A percentile compares a stretch with the other conserved stretches of the same genome.
phyloP scores from a whole-genome alignment of 1,284 basidiomycete genomes.

The Rhizoctonia solani region DNA sequence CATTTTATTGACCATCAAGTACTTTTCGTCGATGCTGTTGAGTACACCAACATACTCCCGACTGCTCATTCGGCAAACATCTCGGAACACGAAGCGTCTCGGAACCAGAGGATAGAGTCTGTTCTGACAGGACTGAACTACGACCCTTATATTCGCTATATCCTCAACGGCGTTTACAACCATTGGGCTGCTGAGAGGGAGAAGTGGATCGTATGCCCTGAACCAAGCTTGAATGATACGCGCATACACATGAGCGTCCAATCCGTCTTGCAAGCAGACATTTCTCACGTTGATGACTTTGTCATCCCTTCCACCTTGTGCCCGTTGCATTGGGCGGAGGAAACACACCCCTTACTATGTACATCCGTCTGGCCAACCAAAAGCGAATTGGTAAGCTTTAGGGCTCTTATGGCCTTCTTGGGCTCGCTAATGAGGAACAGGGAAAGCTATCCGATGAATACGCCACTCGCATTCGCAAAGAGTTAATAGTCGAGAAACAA shows the following conservation, averaged over 20 bases:
- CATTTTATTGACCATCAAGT: constrained; percentile 81
- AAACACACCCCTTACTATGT: constrained; percentile 77
- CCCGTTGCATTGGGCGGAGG: constrained; percentile 74
- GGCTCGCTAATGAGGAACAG: too few species aligned
- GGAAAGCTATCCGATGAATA: background rate
- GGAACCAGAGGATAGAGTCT: constrained; percentile 57
- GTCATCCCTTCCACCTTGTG: constrained; percentile 61
- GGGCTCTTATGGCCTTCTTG: too few species aligned
- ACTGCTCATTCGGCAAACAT: constrained; percentile 45
- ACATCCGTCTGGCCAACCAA: constrained; percentile 71
- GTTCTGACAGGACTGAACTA: constrained; percentile 81
- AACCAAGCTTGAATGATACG: too few species aligned
- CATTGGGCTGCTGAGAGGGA: constrained; percentile 64
- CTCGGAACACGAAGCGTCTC: constrained; percentile 32
- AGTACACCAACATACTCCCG: constrained; percentile 70
- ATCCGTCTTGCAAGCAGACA: too few species aligned
- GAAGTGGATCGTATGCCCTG: constrained; percentile 71
- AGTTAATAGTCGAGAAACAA: too few species aligned
- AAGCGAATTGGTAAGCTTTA: too few species aligned
- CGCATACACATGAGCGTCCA: too few species aligned
- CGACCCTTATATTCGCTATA: constrained; percentile 84
- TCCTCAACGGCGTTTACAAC: constrained; percentile 77
- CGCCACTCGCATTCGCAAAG: too few species aligned
- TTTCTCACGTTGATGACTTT: constrained; percentile 15
- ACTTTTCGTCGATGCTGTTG: constrained; percentile 71